Percentiles rank a stretch among this genome's conserved stretches.
Conservation (phyloP, 2,329 filamentous ascomycete species). For the Diaporthe citri region DNA sequence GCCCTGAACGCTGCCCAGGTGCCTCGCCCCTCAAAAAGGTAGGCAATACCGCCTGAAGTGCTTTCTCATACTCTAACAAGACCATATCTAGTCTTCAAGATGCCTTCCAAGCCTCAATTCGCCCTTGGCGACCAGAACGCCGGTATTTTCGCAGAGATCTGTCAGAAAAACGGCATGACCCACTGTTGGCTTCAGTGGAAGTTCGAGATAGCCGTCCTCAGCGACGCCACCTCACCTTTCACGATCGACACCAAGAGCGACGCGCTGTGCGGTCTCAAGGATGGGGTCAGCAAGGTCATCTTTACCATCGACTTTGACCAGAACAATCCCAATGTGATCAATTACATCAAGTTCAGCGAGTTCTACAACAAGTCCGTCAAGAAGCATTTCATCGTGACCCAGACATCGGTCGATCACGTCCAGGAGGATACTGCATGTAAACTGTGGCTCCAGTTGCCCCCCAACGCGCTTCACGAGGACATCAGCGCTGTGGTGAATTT, state of each 20-base stretch:
- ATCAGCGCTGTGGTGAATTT: conserved; percentile 7
- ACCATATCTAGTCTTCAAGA: background rate
- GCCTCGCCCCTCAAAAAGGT: background rate
- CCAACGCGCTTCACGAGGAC: conserved; percentile 1
- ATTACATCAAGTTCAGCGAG: conserved; percentile 34
- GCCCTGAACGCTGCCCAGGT: background rate
- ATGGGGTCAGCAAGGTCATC: conserved; percentile 13
- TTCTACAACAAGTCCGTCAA: background rate
- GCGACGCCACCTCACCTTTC: background rate
- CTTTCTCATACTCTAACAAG: background rate
- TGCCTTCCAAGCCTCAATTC: conserved; percentile 16
- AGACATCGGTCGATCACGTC: conserved; percentile 34
- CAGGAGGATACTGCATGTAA: conserved; percentile 18
- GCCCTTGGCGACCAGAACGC: conserved; percentile 19
- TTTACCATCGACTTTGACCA: conserved; percentile 30
- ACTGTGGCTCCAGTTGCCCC: conserved; percentile 31
- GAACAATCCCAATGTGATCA: conserved; percentile 29
- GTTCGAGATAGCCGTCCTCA: conserved; percentile 27
- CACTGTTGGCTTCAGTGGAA: conserved; percentile 34
- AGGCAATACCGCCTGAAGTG: background rate
- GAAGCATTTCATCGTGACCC: conserved; percentile 32
- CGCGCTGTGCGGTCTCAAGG: background rate
- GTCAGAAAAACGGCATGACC: conserved; percentile 21
- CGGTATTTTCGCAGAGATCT: conserved; percentile 13
- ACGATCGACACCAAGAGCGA: conserved; percentile 10